Percentiles rank a stretch among this genome's conserved stretches.
phyloP scores from a whole-genome alignment of 352 stramenopile genomes.

The Pythium folliculosum region DNA sequence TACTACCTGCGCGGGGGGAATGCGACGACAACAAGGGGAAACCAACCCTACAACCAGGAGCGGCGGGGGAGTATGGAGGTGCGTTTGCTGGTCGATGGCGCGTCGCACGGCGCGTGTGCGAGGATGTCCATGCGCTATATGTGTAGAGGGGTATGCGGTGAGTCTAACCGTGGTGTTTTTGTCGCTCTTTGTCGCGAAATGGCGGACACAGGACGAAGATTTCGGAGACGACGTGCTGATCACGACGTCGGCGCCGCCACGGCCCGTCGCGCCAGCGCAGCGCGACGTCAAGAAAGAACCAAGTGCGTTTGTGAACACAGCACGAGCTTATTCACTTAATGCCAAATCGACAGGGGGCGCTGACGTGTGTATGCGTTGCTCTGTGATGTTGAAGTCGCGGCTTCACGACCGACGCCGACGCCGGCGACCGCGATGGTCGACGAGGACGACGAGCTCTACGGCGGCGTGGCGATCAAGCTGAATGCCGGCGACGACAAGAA shows the following conservation, averaged over 20 bases:
- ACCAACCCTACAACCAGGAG: neutral
- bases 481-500: constrained; percentile 31
- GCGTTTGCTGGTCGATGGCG: neutral
- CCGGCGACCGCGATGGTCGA: constrained; percentile 31
- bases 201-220: constrained; percentile 59
- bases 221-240: constrained; percentile 81
- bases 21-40: neutral
- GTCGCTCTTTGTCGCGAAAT: constrained; percentile 8
- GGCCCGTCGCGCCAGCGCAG: neutral
- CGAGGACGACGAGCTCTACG: constrained; percentile 81
- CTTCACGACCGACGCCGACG: constrained; percentile 18
- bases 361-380: neutral
- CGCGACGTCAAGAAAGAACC: neutral
- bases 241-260: constrained; percentile 25
- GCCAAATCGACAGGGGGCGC: too few relatives aligned
- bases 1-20: constrained; percentile 9
- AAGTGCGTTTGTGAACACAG: neutral
- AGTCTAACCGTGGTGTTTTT: constrained; percentile 15
- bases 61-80: constrained; percentile 1
- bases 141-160: neutral
- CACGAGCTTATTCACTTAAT: too few relatives aligned
- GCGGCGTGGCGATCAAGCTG: constrained; percentile 74
- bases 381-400: neutral
- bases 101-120: neutral
- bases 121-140: neutral